Conservation (phyloP, 1,139 yeast genomes). For the Hansenula sp. region DNA sequence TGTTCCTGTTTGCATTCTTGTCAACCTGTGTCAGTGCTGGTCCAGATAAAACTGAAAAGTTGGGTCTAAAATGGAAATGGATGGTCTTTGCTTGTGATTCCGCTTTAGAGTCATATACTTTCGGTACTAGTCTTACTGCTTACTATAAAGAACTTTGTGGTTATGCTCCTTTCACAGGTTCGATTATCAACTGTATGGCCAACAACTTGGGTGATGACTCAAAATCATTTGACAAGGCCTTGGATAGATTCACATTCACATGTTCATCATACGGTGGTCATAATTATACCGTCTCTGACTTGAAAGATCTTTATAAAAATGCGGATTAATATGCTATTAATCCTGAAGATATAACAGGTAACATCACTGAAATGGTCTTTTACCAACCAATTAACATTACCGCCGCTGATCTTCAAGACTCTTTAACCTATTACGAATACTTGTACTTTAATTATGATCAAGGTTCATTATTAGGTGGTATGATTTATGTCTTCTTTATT, state of each 20-base stretch:
- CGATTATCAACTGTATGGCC: conserved; percentile 1
- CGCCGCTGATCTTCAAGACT: conserved; percentile 4
- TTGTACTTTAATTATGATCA: conserved; percentile 14
- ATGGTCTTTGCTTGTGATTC: not conserved
- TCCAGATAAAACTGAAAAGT: not conserved
- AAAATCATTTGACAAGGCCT: not conserved
- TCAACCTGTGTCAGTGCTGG: not conserved
- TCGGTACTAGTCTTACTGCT: conserved; percentile 1
- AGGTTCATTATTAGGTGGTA: conserved; percentile 6
- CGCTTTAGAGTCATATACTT: not conserved
- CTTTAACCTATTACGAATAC: not conserved
- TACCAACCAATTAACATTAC: conserved; percentile 3
- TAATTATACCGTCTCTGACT: conserved; percentile 22
- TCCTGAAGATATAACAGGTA: conserved; percentile 78
- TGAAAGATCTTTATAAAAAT: conserved; percentile 30
- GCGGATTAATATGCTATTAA: conserved; percentile 34
- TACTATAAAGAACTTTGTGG: not conserved
- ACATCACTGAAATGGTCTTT: conserved; percentile 66
- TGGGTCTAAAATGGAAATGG: not conserved
- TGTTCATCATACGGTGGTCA: not conserved
- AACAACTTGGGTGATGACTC: not conserved
- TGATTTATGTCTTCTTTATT: conserved; percentile 10
- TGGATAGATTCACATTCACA: not conserved
- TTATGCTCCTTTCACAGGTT: not conserved
- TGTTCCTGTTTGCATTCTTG: not conserved